Conservation (phyloP, 768 basidiomycete species). For the Psilocybe azurescens region DNA sequence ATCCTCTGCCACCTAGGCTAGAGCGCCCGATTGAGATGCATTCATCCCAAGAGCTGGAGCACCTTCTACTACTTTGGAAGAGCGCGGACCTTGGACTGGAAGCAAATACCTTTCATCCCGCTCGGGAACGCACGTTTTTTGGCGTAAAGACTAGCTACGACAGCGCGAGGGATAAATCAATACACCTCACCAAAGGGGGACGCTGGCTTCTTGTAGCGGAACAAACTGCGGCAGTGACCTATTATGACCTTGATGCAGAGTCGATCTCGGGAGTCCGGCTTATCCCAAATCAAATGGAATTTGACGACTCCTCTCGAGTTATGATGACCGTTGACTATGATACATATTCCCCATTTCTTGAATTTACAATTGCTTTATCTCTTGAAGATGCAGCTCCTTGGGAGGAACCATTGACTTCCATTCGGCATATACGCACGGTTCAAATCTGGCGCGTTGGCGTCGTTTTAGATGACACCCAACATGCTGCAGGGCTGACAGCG, state of each 20-base stretch:
- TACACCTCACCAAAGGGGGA: constrained; percentile 4
- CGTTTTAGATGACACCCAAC: background rate
- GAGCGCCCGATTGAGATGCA: constrained; percentile 6
- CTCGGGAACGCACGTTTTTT: background rate
- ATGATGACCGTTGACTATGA: too few relatives aligned
- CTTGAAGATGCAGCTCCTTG: too few relatives aligned
- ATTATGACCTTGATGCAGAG: constrained; percentile 11
- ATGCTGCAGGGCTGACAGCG: background rate
- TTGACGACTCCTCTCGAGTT: too few relatives aligned
- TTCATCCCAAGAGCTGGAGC: constrained; percentile 1
- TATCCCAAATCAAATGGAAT: background rate
- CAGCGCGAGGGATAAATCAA: background rate
- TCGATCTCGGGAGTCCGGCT: background rate
- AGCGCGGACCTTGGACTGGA: constrained; percentile 1
- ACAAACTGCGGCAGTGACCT: constrained; percentile 2
- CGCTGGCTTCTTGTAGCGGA: constrained; percentile 5
- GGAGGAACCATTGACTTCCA: too few relatives aligned
- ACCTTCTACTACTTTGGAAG: constrained; percentile 1
- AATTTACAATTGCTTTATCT: too few relatives aligned
- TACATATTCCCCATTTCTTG: too few relatives aligned
- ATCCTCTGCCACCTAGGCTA: background rate
- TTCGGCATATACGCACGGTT: background rate
- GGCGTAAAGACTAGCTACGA: background rate
- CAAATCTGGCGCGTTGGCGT: constrained; percentile 2
- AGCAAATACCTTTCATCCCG: background rate